Evolutionary conservation across 139 green algal species (phyloP), one percentile per base, ranked within the genome.

Genomic region (Raphidocelis subcapitata): DNA sequence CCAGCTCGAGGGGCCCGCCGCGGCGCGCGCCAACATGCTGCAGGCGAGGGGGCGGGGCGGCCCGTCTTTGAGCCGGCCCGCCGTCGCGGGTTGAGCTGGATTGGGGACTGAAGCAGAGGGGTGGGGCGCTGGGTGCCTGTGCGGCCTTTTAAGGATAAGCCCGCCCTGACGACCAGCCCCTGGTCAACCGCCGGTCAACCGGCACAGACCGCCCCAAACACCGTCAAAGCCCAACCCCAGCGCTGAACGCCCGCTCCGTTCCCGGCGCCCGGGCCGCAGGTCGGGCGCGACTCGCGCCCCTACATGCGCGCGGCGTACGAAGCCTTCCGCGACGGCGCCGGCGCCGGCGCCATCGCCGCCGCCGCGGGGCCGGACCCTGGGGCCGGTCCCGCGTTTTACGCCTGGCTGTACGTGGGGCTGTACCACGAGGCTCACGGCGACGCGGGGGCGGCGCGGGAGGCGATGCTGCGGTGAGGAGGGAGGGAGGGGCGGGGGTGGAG

Each of bases 301-400:
- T 82, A 95, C 2, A 97, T 97, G 91, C 79, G 88, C 0, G 82
- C 82, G 4, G 90, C 85, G 3, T 90, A 86, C 41, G 78, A 86
- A 35, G 82, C 79, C 35, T 94, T 87, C 69, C 57, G 52, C 20
- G 69, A 69, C 51, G 76, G 80, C 51, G 63, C 51, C 37, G 68
- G 63, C 12, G 72, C 77, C 33, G 73, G 74, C 37, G 14, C 37
- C 31, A 76, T 77, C 52, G 35, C 81, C 35, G 28, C 46, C 51
- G 74, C 75, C 55, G 83, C 73, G 1, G 67, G 26, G 2, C 51
- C 62, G 28, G 57, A 76, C 37, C 62, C 23, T 24, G 54, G 66
- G n/a, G 76, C 70, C 5, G 54, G 80, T n/a, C 83, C 79, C n/a
- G 68, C 64, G n/a, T 97, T 96, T 65, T 97, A 97, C 65, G 82